These are phyloP conservation scores for Penicillium sp. DNA, from an alignment of 2,329 filamentous ascomycete genomes.

Conservation along the genomic window DNA sequence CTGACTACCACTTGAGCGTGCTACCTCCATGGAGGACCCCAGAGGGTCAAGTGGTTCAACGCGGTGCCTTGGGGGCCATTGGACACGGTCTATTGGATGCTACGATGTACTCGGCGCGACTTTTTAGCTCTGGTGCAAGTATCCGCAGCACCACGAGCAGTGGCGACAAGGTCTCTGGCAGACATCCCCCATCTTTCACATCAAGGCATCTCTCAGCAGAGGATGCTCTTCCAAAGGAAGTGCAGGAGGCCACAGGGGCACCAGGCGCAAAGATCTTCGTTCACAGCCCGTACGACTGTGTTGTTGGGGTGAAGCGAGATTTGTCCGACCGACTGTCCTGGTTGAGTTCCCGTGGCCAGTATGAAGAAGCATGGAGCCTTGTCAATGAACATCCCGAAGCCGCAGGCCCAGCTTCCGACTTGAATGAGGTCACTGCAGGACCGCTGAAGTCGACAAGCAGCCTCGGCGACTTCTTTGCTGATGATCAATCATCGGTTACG, in stretches of 20 bases:
- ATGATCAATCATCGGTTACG: slow-evolving; percentile 63
- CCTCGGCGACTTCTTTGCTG: slow-evolving; percentile 65
- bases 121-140: slow-evolving; percentile 84
- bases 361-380: slow-evolving; percentile 82
- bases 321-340: slow-evolving; percentile 79
- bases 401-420: slow-evolving; percentile 41
- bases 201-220: slow-evolving; percentile 50
- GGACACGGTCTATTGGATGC: slow-evolving; percentile 79
- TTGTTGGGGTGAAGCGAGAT: slow-evolving; percentile 85
- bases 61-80: slow-evolving; percentile 71
- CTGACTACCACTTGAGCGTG: slow-evolving; percentile 86
- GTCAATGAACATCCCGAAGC: slow-evolving; percentile 81
- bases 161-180: slow-evolving; percentile 56
- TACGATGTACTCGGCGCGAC: slow-evolving; percentile 76
- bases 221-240: slow-evolving; percentile 36
- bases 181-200: slow-evolving; percentile 49
- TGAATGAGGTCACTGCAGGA: slow-evolving; percentile 30
- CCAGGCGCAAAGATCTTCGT: slow-evolving; percentile 80
- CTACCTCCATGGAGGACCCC: slow-evolving; percentile 70
- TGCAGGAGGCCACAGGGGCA: slow-evolving; percentile 49
- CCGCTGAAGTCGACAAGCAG: slow-evolving; percentile 40
- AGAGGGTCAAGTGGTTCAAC: slow-evolving; percentile 56
- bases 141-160: slow-evolving; percentile 55
- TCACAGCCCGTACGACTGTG: slow-evolving; percentile 92
- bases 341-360: slow-evolving; percentile 76